Percentiles rank a stretch among this genome's conserved stretches.
Evolutionary conservation across 2,329 filamentous ascomycete genomes (phyloP).

Genomic region (Ceratocystis cubensis): DNA sequence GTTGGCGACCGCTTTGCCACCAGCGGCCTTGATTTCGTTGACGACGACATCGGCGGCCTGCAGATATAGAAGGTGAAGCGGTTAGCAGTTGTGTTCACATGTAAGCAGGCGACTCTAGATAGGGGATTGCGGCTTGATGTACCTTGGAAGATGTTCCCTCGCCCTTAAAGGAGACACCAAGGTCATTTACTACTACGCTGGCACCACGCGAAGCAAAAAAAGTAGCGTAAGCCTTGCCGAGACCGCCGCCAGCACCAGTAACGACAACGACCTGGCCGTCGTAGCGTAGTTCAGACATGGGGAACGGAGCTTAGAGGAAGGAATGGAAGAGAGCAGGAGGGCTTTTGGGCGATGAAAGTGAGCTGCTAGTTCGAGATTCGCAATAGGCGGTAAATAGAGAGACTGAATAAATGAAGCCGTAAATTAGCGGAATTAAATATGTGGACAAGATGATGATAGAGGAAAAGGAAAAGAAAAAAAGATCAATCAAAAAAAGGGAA

Average conservation of each 20-base stretch:
- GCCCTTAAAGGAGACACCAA: conserved; percentile 85
- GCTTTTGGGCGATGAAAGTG: background rate
- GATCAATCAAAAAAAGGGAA: background rate
- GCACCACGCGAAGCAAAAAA: conserved; percentile 90
- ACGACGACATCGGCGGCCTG: conserved; percentile 75
- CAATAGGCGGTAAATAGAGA: too few relatives aligned
- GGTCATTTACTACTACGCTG: conserved; percentile 91
- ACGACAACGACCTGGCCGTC: conserved; percentile 77
- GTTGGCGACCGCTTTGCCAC: conserved; percentile 94
- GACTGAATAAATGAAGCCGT: too few relatives aligned
- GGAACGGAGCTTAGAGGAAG: conserved; percentile 21
- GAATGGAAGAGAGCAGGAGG: too few relatives aligned
- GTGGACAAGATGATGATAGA: too few relatives aligned
- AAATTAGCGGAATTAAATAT: too few relatives aligned
- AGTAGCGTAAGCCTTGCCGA: conserved; percentile 69
- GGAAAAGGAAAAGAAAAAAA: background rate
- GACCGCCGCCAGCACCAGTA: conserved; percentile 66
- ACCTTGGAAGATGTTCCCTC: conserved; percentile 82
- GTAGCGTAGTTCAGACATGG: conserved; percentile 61
- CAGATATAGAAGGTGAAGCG: background rate
- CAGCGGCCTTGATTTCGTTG: conserved; percentile 69
- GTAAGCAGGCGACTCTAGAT: background rate
- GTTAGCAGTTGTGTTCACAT: background rate
- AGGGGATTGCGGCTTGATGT: conserved; percentile 24
- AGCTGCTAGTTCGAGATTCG: background rate